phyloP scores from a whole-genome alignment of 2,329 filamentous ascomycete genomes.

The Pseudogymnoascus sp. region DNA sequence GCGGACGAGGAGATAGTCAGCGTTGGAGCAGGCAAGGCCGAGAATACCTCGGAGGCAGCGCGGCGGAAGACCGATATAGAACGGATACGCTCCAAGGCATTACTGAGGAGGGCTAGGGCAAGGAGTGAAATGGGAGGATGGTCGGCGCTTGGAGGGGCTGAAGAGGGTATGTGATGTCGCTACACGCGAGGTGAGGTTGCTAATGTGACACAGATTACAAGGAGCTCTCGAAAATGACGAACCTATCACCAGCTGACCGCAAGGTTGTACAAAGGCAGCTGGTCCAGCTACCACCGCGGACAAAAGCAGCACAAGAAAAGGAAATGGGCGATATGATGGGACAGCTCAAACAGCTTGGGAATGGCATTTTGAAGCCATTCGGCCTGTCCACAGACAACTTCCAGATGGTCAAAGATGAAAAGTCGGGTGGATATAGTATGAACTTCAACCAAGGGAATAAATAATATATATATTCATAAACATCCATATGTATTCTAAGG shows the following conservation, averaged over 20 bases:
- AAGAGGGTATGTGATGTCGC: slow-evolving; percentile 36
- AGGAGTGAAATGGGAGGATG: slow-evolving; percentile 65
- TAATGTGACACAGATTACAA: slow-evolving; percentile 56
- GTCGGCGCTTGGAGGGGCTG: slow-evolving; percentile 68
- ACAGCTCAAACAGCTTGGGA: slow-evolving; percentile 85
- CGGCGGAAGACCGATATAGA: slow-evolving; percentile 54
- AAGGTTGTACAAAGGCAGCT: slow-evolving; percentile 61
- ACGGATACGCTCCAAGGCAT: slow-evolving; percentile 72
- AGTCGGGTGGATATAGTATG: slow-evolving; percentile 87
- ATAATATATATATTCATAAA: slow-evolving; percentile 9
- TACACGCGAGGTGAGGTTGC: background rate
- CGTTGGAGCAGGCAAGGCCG: slow-evolving; percentile 45
- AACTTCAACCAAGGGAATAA: slow-evolving; percentile 53
- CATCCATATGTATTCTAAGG: background rate
- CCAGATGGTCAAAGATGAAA: slow-evolving; percentile 84
- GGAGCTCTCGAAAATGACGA: slow-evolving; percentile 47
- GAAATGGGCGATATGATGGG: slow-evolving; percentile 98
- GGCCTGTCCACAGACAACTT: slow-evolving; percentile 92
- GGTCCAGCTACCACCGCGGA: slow-evolving; percentile 53
- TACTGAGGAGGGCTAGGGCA: slow-evolving; percentile 43
- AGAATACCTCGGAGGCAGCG: slow-evolving; percentile 20
- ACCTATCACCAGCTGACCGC: slow-evolving; percentile 57
- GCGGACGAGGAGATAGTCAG: slow-evolving; percentile 54
- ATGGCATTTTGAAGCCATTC: slow-evolving; percentile 87
- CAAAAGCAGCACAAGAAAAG: slow-evolving; percentile 71